A percentile compares a stretch with the other conserved stretches of the same genome.
Evolutionary conservation across 1,139 yeast genomes (phyloP).

Genomic region (Taiozyma sp.): DNA sequence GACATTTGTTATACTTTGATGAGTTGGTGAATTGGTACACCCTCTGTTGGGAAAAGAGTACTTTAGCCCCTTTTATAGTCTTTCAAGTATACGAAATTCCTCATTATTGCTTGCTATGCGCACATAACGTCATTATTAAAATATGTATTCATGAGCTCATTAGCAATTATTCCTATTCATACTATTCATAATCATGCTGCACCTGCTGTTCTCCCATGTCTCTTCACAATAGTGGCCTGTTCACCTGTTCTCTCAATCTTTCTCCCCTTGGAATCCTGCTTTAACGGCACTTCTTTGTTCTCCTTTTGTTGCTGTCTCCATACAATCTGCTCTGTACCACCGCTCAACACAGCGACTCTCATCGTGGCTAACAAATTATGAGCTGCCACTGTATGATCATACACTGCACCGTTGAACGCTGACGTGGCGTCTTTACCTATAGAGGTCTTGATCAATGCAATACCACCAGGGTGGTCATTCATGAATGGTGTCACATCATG

Average conservation of each 20-base stretch:
- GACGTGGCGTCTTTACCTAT: slow-evolving; percentile 95
- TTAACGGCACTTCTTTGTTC: slow-evolving; percentile 49
- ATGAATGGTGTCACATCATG: slow-evolving; percentile 73
- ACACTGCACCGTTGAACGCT: slow-evolving; percentile 97
- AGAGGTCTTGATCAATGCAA: slow-evolving; percentile 53
- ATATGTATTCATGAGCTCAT: no score
- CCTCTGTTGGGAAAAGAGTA: no score
- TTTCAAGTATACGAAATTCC: no score
- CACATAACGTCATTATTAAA: not conserved
- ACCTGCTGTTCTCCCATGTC: slow-evolving; percentile 23
- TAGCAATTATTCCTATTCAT: no score
- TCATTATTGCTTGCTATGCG: not conserved
- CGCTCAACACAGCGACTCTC: slow-evolving; percentile 71
- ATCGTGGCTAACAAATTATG: slow-evolving; percentile 90
- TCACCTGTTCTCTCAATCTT: slow-evolving; percentile 55
- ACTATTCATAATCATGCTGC: slow-evolving; percentile 17
- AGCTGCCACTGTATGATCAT: slow-evolving; percentile 95
- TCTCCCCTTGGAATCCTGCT: slow-evolving; percentile 45
- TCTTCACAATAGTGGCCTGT: slow-evolving; percentile 42
- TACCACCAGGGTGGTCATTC: slow-evolving; percentile 72
- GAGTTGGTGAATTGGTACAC: no score
- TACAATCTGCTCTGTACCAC: slow-evolving; percentile 79
- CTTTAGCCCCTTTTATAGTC: not conserved
- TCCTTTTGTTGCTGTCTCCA: slow-evolving; percentile 65
- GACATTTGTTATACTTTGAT: not conserved